Evolutionary conservation across 2,329 filamentous ascomycete species (phyloP), one percentile per base, ranked within the genome.

Genomic region (Dactylellina haptotyla): DNA sequence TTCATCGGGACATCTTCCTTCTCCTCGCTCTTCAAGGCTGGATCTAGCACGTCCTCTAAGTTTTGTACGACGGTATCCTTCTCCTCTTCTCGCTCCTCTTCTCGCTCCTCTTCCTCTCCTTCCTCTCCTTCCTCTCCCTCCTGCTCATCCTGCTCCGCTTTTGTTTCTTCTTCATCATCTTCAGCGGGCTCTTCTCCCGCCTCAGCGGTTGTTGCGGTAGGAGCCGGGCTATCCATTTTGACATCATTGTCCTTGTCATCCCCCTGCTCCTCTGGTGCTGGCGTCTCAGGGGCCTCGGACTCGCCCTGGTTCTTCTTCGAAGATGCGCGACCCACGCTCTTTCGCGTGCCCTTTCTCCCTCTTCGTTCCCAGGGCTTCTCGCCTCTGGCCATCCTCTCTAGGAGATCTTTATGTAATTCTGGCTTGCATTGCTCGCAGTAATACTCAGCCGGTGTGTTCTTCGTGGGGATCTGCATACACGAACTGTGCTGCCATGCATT

Each of bases 401-500:
- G 82, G 1, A 97, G 87, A 73, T 89, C 88, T 77, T 87, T 88
- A 82, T 99, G 95, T 75, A 93, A 88, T 64, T 92, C 86, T 0
- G 95, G 95, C 58, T 87, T 86, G 83, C 95, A 98, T 81, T 89
- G 84, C 81, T 99, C 95, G 82, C 95, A 99, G 82, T 90, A 96
- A 83, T 99, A 99, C 81, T 91, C 86, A 73, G 90, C 90, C 28
- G 91, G 90, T 63, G 92, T 85, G 78, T 93, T 88, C 70, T 93
- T 80, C 57, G 78, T 78, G 50, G 89, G 88, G 78, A 97, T 87
- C 59, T 92, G 92, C 84, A 99, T 92, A 80, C 95, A 99, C 75
- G 96, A 89, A 79, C 97, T 97, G 82, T 99, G 95, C 82, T 99
- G 95, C 95, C 95, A 99, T 43, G 90, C 94, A 53, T 88, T 88